Evolutionary conservation across 331 rosid species (phyloP).

Genomic region (Stylosanthes scabra): DNA sequence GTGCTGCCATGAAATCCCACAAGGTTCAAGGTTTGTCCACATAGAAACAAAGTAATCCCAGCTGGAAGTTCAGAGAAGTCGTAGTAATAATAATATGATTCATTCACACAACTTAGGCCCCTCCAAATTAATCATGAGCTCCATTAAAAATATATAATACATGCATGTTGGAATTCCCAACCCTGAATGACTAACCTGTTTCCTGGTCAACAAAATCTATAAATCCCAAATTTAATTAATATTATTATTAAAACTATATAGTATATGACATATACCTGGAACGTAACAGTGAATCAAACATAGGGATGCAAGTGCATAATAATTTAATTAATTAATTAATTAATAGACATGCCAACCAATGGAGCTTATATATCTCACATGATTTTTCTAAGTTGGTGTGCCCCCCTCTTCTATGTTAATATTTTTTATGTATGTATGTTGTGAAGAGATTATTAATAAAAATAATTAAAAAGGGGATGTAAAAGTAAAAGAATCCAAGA

Average conservation of each 20-base stretch:
- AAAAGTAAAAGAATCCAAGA: slow-evolving; percentile 43
- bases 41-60: slow-evolving; percentile 6
- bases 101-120: background rate
- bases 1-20: background rate
- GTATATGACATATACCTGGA: slow-evolving; percentile 12
- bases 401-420: too few relatives aligned
- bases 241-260: too few relatives aligned
- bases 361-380: slow-evolving; percentile 51
- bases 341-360: slow-evolving; percentile 54
- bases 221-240: background rate
- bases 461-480: too few relatives aligned
- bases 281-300: slow-evolving; percentile 36
- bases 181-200: slow-evolving; percentile 25
- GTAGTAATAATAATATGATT: background rate
- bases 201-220: slow-evolving; percentile 36
- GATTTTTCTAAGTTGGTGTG: slow-evolving; percentile 51
- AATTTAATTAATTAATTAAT: background rate
- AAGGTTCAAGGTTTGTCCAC: slow-evolving; percentile 1
- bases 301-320: slow-evolving; percentile 32
- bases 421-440: slow-evolving; percentile 35
- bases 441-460: slow-evolving; percentile 17
- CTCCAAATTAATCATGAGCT: slow-evolving; percentile 34
- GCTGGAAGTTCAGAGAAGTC: slow-evolving; percentile 13
- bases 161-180: slow-evolving; percentile 26
- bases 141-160: background rate